phyloP scores from a whole-genome alignment of 129 eudicot genomes.

The Logfia minima region DNA sequence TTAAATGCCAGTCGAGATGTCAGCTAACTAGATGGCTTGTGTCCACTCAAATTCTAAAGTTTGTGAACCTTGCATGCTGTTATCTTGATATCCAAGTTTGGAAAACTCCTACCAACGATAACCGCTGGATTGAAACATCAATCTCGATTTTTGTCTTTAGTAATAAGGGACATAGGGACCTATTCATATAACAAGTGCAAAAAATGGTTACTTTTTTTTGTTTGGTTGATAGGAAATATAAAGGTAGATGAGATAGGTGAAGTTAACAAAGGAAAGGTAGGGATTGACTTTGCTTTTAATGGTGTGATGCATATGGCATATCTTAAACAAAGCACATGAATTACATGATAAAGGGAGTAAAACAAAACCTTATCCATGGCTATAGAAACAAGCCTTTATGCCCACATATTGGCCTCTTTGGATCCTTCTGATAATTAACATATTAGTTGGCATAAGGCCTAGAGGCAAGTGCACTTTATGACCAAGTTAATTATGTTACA shows the following conservation, averaged over 20 bases:
- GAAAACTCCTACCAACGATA: slow-evolving; percentile 1
- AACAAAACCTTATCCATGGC: slow-evolving; percentile 40
- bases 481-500: neutral
- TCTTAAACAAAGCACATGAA: slow-evolving; percentile 38
- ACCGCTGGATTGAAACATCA: slow-evolving; percentile 13
- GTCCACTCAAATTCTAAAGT: slow-evolving; percentile 37
- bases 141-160: slow-evolving; percentile 2
- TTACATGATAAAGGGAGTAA: slow-evolving; percentile 36
- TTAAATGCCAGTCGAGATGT: slow-evolving; percentile 31
- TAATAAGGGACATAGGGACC: slow-evolving; percentile 30
- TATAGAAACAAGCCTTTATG: slow-evolving; percentile 32
- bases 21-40: slow-evolving; percentile 34
- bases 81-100: slow-evolving; percentile 31
- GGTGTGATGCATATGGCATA: slow-evolving; percentile 48
- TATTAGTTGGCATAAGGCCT: slow-evolving; percentile 15
- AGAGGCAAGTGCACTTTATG: slow-evolving; percentile 5
- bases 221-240: slow-evolving; percentile 26
- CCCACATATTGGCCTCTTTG: slow-evolving; percentile 43
- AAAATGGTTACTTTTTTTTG: slow-evolving; percentile 17
- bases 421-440: slow-evolving; percentile 26
- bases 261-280: slow-evolving; percentile 43
- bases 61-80: slow-evolving; percentile 26
- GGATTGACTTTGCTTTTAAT: slow-evolving; percentile 33
- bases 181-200: slow-evolving; percentile 23
- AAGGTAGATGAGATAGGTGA: slow-evolving; percentile 27